These are phyloP conservation scores for Cladophialophora yegresii DNA, from an alignment of 2,329 filamentous ascomycete genomes.

Conservation along the genomic window DNA sequence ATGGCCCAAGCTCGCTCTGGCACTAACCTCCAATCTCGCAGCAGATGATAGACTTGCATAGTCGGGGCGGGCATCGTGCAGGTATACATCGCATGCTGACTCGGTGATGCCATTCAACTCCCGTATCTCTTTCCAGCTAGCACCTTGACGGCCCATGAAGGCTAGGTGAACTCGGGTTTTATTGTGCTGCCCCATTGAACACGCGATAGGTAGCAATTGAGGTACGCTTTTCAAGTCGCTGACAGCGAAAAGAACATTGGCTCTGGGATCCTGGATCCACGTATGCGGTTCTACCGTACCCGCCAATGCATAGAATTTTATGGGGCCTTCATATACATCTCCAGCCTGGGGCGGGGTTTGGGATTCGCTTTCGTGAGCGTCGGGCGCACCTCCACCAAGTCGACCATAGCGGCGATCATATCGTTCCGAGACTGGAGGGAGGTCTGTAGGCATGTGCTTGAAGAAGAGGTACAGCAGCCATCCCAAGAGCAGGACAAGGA, in stretches of 20 bases:
- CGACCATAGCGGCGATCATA: constrained; percentile 37
- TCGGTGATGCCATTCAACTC: constrained; percentile 77
- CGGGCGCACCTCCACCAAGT: constrained; percentile 16
- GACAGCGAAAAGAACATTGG: constrained; percentile 77
- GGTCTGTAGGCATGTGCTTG: constrained; percentile 61
- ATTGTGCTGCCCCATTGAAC: constrained; percentile 73
- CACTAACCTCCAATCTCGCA: constrained; percentile 65
- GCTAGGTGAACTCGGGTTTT: constrained; percentile 79
- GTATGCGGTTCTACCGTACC: constrained; percentile 20
- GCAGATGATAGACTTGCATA: constrained; percentile 69
- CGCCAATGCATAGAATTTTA: constrained; percentile 68
- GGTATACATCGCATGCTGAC: constrained; percentile 64
- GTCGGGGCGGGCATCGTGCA: constrained; percentile 76
- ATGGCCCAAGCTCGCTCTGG: constrained; percentile 67
- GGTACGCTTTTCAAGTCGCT: constrained; percentile 73
- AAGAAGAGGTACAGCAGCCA: constrained; percentile 64
- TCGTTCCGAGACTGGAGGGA: constrained; percentile 42
- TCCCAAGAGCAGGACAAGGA: constrained; percentile 51
- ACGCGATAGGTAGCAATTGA: constrained; percentile 76
- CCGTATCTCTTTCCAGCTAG: constrained; percentile 68
- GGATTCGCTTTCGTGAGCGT: constrained; percentile 2
- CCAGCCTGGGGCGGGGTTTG: background rate
- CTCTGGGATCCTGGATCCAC: constrained; percentile 44
- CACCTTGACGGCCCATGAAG: constrained; percentile 71
- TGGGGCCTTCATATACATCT: constrained; percentile 64